These are phyloP conservation scores for Ephemerocybe angulata DNA, from an alignment of 768 basidiomycete species.

Conservation along the genomic window DNA sequence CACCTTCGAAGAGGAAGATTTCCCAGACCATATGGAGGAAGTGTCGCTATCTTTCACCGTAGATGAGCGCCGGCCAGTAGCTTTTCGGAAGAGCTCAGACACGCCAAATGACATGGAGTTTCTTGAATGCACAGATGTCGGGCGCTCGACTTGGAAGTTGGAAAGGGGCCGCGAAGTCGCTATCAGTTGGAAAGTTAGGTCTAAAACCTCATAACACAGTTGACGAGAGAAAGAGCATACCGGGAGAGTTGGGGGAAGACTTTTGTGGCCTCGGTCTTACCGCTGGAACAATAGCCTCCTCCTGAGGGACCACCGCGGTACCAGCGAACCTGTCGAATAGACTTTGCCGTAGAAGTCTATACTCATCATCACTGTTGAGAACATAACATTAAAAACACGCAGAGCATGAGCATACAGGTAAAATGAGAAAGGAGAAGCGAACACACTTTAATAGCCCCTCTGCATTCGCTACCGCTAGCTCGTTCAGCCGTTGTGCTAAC, in stretches of 20 bases:
- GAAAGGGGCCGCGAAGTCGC: constrained; percentile 36
- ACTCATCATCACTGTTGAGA: constrained; percentile 70
- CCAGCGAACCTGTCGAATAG: constrained; percentile 76
- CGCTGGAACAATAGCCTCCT: constrained; percentile 60
- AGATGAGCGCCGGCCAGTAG: constrained; percentile 34
- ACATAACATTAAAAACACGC: constrained; percentile 2
- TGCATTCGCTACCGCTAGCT: constrained; percentile 74
- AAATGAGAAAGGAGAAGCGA: background rate
- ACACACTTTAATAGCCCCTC: constrained; percentile 74
- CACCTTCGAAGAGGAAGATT: constrained; percentile 35
- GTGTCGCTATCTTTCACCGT: constrained; percentile 44
- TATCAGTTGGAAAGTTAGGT: constrained; percentile 11
- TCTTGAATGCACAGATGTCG: constrained; percentile 52
- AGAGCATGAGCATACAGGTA: constrained; percentile 1
- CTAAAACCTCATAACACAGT: constrained; percentile 1
- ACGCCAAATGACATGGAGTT: constrained; percentile 50
- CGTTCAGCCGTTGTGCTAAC: constrained; percentile 77
- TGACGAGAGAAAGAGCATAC: constrained; percentile 12
- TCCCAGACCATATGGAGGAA: constrained; percentile 41
- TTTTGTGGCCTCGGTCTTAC: constrained; percentile 30
- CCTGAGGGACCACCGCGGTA: constrained; percentile 54
- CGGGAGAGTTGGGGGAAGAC: constrained; percentile 29
- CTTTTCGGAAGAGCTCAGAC: constrained; percentile 50
- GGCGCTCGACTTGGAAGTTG: constrained; percentile 40
- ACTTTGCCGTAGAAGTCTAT: constrained; percentile 78